Evolutionary conservation across 1,284 basidiomycete genomes (phyloP).

Genomic region (Moniliophthora roreri): DNA sequence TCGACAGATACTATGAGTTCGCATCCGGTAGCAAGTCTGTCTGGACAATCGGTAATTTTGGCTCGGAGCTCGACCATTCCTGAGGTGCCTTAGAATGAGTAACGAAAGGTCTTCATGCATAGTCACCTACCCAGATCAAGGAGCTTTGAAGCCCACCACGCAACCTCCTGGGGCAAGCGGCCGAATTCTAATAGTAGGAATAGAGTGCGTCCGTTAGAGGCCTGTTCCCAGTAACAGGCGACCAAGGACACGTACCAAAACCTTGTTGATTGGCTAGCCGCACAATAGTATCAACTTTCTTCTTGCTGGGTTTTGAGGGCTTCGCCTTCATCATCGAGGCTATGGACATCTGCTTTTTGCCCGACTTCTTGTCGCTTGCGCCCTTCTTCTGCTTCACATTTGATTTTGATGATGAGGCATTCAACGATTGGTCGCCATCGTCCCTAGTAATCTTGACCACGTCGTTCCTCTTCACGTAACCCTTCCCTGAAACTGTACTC

Average conservation of each 20-base stretch:
- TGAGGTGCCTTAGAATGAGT: conserved; percentile 25
- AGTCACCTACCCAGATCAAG: conserved; percentile 60
- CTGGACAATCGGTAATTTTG: conserved; percentile 72
- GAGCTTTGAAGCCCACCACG: conserved; percentile 70
- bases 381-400: conserved; percentile 34
- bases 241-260: conserved; percentile 54
- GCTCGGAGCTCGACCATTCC: conserved; percentile 63
- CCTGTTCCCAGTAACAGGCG: not conserved
- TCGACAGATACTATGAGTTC: conserved; percentile 71
- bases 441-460: conserved; percentile 58
- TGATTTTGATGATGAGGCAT: conserved; percentile 24
- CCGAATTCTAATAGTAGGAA: conserved; percentile 59
- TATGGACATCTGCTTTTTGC: conserved; percentile 65
- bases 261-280: conserved; percentile 64
- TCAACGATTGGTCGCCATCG: conserved; percentile 32
- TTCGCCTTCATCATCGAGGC: conserved; percentile 64
- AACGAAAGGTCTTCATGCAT: conserved; percentile 3
- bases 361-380: conserved; percentile 39
- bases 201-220: conserved; percentile 6
- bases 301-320: conserved; percentile 44
- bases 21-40: conserved; percentile 62
- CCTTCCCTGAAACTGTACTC: conserved; percentile 74
- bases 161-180: conserved; percentile 64
- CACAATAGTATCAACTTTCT: conserved; percentile 65
- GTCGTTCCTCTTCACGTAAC: conserved; percentile 69